A percentile compares a stretch with the other conserved stretches of the same genome.
These are phyloP conservation scores for Phytophthora podocarpi DNA, from an alignment of 352 stramenopile genomes.

Conservation along the genomic window DNA sequence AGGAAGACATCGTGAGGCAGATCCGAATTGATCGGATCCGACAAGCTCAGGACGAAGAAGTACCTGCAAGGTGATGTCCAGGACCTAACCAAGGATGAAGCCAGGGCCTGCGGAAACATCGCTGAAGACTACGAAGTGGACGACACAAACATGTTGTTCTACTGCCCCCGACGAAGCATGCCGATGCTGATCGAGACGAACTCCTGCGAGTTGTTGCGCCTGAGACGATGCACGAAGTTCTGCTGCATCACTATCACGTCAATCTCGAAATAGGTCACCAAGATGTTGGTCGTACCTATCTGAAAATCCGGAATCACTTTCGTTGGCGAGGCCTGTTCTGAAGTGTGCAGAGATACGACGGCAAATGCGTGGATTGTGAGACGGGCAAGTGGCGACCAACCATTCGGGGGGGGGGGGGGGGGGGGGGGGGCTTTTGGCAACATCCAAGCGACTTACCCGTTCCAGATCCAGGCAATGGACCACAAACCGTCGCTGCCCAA, in stretches of 20 bases:
- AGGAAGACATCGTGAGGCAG: conserved; percentile 2
- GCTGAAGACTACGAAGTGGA: conserved; percentile 3
- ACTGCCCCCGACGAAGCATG: background rate
- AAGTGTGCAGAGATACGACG: background rate
- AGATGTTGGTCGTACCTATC: background rate
- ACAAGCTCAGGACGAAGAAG: background rate
- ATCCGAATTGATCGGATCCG: background rate
- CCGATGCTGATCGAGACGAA: background rate
- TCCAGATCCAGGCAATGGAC: conserved; percentile 12
- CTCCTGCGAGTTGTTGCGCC: background rate
- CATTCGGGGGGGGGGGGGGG: no score
- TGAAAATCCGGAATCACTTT: background rate
- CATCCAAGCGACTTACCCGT: background rate
- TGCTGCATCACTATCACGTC: background rate
- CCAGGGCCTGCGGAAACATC: conserved; percentile 4
- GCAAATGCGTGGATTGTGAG: conserved; percentile 10
- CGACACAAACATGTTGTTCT: background rate
- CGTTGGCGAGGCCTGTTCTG: background rate
- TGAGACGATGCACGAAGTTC: background rate
- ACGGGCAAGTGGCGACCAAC: background rate
- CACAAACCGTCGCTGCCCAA: conserved; percentile 14
- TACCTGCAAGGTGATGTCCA: background rate
- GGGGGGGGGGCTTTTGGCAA: conserved; percentile 1
- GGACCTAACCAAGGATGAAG: background rate
- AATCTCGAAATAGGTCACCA: background rate